These are phyloP conservation scores for Fusarium sp. DNA, from an alignment of 2,329 filamentous ascomycete genomes.

Conservation along the genomic window DNA sequence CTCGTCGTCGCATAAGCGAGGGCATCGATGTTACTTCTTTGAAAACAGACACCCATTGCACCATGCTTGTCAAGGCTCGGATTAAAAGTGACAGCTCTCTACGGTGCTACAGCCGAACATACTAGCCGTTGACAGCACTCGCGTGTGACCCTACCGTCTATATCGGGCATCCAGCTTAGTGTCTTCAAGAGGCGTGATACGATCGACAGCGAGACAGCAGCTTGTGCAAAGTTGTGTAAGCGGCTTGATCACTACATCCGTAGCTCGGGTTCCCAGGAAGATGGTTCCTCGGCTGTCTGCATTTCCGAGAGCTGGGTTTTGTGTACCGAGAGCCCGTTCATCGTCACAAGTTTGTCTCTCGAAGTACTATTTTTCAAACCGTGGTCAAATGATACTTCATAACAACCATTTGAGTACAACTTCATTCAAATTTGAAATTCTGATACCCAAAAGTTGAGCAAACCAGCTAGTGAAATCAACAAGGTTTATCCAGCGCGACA, in stretches of 20 bases:
- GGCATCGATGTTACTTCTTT: conserved; percentile 2
- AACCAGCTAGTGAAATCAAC: background rate
- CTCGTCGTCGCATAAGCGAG: conserved; percentile 13
- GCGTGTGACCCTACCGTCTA: conserved; percentile 26
- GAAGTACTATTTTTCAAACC: background rate
- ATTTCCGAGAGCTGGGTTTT: conserved; percentile 21
- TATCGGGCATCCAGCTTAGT: conserved; percentile 32
- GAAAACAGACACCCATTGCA: background rate
- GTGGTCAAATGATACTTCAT: background rate
- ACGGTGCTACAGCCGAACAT: conserved; percentile 23
- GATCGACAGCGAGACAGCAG: conserved; percentile 34
- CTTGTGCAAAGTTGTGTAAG: conserved; percentile 41
- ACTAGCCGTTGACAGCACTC: conserved; percentile 28
- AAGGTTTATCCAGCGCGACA: conserved; percentile 23
- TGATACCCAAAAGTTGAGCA: conserved; percentile 14
- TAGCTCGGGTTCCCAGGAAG: conserved; percentile 32
- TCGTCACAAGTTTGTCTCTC: background rate
- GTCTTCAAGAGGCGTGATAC: conserved; percentile 30
- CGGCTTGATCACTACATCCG: conserved; percentile 33
- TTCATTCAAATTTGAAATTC: conserved; percentile 3
- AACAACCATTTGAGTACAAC: background rate
- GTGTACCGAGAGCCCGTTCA: conserved; percentile 16
- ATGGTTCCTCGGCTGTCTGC: conserved; percentile 32
- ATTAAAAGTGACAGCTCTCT: conserved; percentile 22
- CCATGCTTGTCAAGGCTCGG: background rate